Evolutionary conservation across 805 yeast species (phyloP), one percentile per base, ranked within the genome.

Genomic region (Saccharomycopsis malanga): DNA sequence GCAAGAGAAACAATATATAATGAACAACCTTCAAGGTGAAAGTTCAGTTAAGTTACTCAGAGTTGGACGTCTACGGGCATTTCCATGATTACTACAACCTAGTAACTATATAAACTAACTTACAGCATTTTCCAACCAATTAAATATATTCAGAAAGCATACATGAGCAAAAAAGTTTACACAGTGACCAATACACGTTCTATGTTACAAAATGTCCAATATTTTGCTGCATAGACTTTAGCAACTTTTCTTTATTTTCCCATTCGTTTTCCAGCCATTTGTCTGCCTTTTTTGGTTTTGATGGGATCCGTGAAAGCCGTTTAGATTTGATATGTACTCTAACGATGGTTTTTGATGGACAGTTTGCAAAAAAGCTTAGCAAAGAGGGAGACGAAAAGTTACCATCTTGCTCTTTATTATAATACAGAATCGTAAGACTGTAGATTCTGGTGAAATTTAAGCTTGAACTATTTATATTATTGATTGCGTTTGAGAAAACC

Each of bases 191-290:
- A n/a, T n/a, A n/a, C n/a, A n/a, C n/a, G n/a, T n/a, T n/a, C n/a
- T n/a, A n/a, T n/a, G n/a, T n/a, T n/a, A n/a, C n/a, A 29, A 42
- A 42, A 29, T 42, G 23, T 4, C 15, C 20, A 10, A 44, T 44
- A 17, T 34, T 45, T 24, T 53, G 59, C 50, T 70, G 66, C 53
- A 73, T 62, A 39, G 64, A 62, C 3, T 63, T 64, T 23, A 78
- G 65, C 42, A 69, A 52, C 46, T 59, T 67, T 58, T 88, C 96
- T 58, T 86, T 87, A 34, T 73, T 76, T 6, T 64, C 62, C 96
- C 96, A 88, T 29, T 69, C 65, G 35, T 66, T 66, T 59, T 88
- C 96, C 5, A 88, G 62, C 85, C 93, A 88, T 60, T 75, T 77
- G 53, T 85, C 88, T 34, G 83, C 54, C 53, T 74, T 76, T 40